Percentiles rank a stretch among this genome's conserved stretches.
These are phyloP conservation scores for Apophysomyces trapeziformis DNA, from an alignment of 371 early-diverging fungal species.

Conservation along the genomic window DNA sequence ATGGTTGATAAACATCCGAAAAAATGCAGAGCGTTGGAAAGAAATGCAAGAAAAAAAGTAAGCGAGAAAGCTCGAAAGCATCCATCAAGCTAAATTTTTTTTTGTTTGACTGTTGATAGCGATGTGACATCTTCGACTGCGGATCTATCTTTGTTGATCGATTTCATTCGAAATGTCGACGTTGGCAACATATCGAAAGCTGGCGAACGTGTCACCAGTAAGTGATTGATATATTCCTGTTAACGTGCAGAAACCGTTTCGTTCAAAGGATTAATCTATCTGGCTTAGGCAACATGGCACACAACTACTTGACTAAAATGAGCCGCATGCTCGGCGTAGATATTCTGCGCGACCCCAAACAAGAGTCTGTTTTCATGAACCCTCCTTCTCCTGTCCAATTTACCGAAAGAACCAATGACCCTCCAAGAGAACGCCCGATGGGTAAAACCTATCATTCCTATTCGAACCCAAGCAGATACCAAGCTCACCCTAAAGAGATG, in stretches of 20 bases:
- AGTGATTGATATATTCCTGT: background rate
- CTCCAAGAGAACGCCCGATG: background rate
- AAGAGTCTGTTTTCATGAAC: background rate
- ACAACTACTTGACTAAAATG: background rate
- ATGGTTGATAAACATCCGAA: background rate
- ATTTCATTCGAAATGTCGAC: background rate
- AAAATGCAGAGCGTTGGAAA: constrained; percentile 11
- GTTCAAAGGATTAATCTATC: too few species aligned
- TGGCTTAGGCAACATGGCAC: background rate
- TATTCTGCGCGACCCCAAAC: background rate
- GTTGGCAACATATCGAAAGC: background rate
- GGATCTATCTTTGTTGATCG: background rate
- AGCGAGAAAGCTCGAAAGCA: background rate
- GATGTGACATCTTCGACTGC: background rate
- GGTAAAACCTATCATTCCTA: background rate
- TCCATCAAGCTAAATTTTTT: too few species aligned
- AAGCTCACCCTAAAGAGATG: background rate
- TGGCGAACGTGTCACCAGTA: background rate
- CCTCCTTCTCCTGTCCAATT: background rate
- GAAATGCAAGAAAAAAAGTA: background rate
- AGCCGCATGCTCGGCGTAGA: background rate
- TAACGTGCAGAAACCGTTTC: too few species aligned
- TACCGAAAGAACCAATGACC: background rate
- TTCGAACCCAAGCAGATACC: background rate
- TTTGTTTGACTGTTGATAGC: background rate